Conservation (phyloP, 2,329 filamentous ascomycete species). For the Beauveria pseudobassiana region DNA sequence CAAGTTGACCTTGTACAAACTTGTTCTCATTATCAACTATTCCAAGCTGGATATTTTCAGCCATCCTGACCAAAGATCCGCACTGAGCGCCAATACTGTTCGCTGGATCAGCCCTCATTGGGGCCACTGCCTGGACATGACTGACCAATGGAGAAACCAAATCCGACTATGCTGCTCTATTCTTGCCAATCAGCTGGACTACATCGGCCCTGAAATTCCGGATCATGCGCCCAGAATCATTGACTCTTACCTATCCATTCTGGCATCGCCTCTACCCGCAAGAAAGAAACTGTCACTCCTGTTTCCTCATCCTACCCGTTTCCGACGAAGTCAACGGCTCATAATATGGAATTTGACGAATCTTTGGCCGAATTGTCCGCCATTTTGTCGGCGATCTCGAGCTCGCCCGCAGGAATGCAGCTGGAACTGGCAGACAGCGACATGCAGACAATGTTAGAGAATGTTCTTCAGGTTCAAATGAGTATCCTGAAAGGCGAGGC, state of each 20-base stretch:
- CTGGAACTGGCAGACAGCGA: slow-evolving; percentile 70
- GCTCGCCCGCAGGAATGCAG: slow-evolving; percentile 61
- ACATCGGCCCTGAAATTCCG: slow-evolving; percentile 72
- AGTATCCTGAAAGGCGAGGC: slow-evolving; percentile 85
- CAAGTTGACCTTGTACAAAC: slow-evolving; percentile 84
- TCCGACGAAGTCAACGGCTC: slow-evolving; percentile 59
- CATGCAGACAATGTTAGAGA: slow-evolving; percentile 65
- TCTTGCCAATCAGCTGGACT: slow-evolving; percentile 73
- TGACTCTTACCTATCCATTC: slow-evolving; percentile 76
- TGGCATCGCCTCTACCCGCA: slow-evolving; percentile 42
- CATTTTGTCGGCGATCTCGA: slow-evolving; percentile 74
- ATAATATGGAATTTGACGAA: slow-evolving; percentile 67
- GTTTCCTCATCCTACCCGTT: slow-evolving; percentile 87
- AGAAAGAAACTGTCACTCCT: slow-evolving; percentile 73
- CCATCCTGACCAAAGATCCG: slow-evolving; percentile 64
- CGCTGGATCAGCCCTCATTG: slow-evolving; percentile 92
- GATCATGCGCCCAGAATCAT: slow-evolving; percentile 88
- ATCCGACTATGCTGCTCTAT: slow-evolving; percentile 91
- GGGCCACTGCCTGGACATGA: slow-evolving; percentile 67
- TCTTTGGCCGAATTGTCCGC: slow-evolving; percentile 82
- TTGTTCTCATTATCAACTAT: slow-evolving; percentile 89
- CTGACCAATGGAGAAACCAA: slow-evolving; percentile 85
- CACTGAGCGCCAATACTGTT: slow-evolving; percentile 72
- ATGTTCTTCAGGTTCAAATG: slow-evolving; percentile 75
- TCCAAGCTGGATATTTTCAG: slow-evolving; percentile 75